Evolutionary conservation across 768 basidiomycete species (phyloP).

Genomic region (Hygrocybe coccinea): DNA sequence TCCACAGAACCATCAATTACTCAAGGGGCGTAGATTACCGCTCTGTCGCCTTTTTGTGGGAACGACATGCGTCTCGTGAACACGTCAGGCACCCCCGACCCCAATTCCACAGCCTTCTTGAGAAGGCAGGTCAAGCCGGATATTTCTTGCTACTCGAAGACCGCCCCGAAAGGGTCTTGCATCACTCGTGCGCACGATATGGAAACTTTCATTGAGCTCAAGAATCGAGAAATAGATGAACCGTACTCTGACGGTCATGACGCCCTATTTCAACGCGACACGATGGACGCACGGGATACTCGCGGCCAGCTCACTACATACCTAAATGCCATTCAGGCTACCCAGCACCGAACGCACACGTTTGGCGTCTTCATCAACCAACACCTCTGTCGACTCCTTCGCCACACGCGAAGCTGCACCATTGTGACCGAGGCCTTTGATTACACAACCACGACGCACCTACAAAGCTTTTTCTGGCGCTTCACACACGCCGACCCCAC

Average conservation of each 20-base stretch:
- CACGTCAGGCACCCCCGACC: not conserved
- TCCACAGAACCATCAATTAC: not conserved
- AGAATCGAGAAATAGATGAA: not conserved
- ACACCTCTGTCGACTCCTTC: not conserved
- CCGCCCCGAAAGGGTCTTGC: not conserved
- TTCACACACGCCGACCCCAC: not conserved
- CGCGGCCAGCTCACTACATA: not conserved
- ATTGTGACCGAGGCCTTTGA: conserved; percentile 1
- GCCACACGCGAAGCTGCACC: not conserved
- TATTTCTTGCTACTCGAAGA: not conserved
- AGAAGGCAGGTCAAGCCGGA: not conserved
- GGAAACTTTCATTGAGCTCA: no score
- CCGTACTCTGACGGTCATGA: not conserved
- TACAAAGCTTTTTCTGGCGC: conserved; percentile 1
- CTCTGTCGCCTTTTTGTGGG: not conserved
- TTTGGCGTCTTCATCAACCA: not conserved
- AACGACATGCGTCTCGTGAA: not conserved
- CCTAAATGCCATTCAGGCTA: not conserved
- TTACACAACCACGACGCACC: not conserved
- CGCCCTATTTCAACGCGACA: not conserved
- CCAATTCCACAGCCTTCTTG: not conserved
- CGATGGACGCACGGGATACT: not conserved
- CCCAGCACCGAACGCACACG: not conserved
- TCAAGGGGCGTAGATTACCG: not conserved
- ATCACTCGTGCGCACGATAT: not conserved